These are phyloP conservation scores for Alternaria conjuncta DNA, from an alignment of 2,329 filamentous ascomycete species.

Conservation along the genomic window DNA sequence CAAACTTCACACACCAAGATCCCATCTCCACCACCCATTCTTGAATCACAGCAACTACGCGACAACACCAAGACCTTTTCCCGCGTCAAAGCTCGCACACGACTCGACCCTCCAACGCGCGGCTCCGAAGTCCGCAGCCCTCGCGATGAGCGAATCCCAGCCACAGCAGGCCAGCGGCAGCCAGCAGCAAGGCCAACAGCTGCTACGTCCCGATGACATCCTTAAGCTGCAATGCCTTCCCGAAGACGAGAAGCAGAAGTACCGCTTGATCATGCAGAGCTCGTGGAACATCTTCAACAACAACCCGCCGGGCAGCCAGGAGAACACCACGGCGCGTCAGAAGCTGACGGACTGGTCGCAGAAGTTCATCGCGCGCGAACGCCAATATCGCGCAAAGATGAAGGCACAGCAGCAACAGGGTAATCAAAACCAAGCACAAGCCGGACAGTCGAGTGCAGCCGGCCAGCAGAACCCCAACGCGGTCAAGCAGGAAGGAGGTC, in stretches of 20 bases:
- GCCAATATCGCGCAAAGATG: conserved; percentile 52
- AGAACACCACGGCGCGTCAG: conserved; percentile 58
- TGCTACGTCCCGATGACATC: conserved; percentile 45
- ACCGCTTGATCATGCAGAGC: conserved; percentile 60
- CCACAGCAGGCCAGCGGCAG: conserved; percentile 34
- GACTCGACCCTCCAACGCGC: conserved; percentile 5
- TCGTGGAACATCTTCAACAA: conserved; percentile 62
- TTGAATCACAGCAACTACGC: background rate
- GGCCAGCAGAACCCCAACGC: conserved; percentile 41
- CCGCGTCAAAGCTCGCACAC: background rate
- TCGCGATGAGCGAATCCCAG: conserved; percentile 45
- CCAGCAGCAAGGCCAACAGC: conserved; percentile 28
- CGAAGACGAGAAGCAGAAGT: conserved; percentile 62
- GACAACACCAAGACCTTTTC: background rate
- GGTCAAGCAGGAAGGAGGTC: conserved; percentile 27
- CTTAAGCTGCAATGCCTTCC: conserved; percentile 51
- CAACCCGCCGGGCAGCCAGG: conserved; percentile 55
- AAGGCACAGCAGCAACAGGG: conserved; percentile 26
- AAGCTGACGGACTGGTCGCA: conserved; percentile 60
- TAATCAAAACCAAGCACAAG: conserved; percentile 29
- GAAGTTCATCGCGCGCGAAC: conserved; percentile 58
- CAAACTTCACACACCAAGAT: background rate
- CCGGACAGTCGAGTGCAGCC: conserved; percentile 31
- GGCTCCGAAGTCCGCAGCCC: conserved; percentile 18
- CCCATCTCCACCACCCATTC: background rate